Evolutionary conservation across 129 eudicot genomes (phyloP), one percentile per base, ranked within the genome.

Genomic region (Apium graveolens): DNA sequence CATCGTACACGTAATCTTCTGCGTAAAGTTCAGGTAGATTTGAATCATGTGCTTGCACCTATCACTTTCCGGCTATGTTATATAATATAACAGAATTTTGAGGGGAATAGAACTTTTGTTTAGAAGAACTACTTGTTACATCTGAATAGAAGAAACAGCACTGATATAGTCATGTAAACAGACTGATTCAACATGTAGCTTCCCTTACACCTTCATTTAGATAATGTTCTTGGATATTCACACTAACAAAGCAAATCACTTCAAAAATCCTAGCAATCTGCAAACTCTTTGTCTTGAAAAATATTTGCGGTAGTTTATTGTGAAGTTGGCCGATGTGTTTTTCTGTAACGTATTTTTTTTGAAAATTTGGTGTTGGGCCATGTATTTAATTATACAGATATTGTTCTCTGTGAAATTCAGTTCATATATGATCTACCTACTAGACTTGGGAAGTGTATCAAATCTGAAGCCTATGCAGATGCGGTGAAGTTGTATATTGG

Each of bases 401-500:
- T 82, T 71, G 76, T 81, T 70, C 68, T 85, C 51, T 82, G 76
- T 87, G 84, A 82, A 90, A 82, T 27, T 82, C 96, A 95, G 98
- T 95, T 95, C 85, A 95, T 95, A 80, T 95, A 90, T 70, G 98
- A 95, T 86, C 90, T 95, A 82, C 98, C 98, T 78, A 83, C 92
- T 71, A 90, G 96, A 76, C 97, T 95, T 80, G 89, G 85, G 84
- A 95, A 92, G 81, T 95, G 97, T 84, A 88, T 91, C 71, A 95
- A 92, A 86, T 87, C 98, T 70, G 98, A 90, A 91, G 91, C 98
- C 83, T 95, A 95, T 79, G 89, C 92, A 76, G 98, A 95, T 84
- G 98, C 98, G 49, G 98, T 95, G 81, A 95, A 90, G 84, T 95
- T 85, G 70, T 95, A 95, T 85, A 91, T 92, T 75, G 98, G 98